Evolutionary conservation across 192 early-diverging fungal genomes (phyloP), one percentile per base, ranked within the genome.

Genomic region (Backusella liffmaniae): DNA sequence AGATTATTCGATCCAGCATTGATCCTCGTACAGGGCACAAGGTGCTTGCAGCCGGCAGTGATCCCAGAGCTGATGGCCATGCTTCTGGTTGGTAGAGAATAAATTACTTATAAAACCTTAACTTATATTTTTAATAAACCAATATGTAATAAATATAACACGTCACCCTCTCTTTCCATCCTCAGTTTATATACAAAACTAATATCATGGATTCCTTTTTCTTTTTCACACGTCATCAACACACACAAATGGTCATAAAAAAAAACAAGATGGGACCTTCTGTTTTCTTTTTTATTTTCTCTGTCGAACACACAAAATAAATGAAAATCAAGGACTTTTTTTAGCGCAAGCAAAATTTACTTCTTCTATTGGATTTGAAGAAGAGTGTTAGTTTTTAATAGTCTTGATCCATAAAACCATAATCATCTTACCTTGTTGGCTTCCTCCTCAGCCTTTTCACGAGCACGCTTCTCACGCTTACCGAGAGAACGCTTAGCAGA

Each of bases 361-460:
- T 71, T 71, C 44, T 71, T 71, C 70, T 71, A 71, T 49, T 41
- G 29, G 46, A 49, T 34, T 15, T 71, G 10, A 32, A 18, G 0
- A 7, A 41, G 3, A 7, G 29, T n/a, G 46, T 49, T 49, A 49
- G 46, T 30, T 30, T 30, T 30, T 2, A 2, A 30, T 30, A 30
- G 30, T 30, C 2, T 30, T 30, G 30, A 30, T 30, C 30, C 30
- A 30, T 30, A 30, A 30, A 30, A 30, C 1, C 30, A 30, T 30
- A 1, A 5, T 39, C 37, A 79, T 79, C 87, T 88, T 88, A 91
- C 91, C 82, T 92, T 90, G 85, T 89, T 88, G 66, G 88, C 88
- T 86, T 95, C 94, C 84, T 93, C 92, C 83, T 92, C 93, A 83
- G 87, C 94, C 81, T 91, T 90, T 67, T 87, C 92, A 86, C 92